Evolutionary conservation across 345 rosid species (phyloP).

Genomic region (Hibiscus tridactylites): DNA sequence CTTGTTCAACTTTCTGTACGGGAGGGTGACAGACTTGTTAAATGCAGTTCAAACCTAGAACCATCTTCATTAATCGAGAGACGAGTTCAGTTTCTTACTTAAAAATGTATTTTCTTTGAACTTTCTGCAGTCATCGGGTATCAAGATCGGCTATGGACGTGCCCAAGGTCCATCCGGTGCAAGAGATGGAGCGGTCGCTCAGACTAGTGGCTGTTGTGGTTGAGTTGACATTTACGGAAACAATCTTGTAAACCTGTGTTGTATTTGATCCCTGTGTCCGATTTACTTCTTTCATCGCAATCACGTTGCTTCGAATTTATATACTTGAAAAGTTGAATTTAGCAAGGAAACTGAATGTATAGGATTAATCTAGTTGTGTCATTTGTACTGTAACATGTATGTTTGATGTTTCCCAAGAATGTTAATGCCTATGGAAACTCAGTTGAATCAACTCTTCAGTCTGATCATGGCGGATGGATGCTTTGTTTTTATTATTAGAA

Average conservation of each 20-base stretch:
- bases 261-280: slow-evolving; percentile 16
- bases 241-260: neutral
- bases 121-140: slow-evolving; percentile 72
- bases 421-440: neutral
- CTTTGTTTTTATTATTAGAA: neutral
- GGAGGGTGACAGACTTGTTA: neutral
- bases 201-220: slow-evolving; percentile 73
- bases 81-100: neutral
- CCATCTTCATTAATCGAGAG: neutral
- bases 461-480: neutral
- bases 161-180: slow-evolving; percentile 63
- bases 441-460: neutral
- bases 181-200: slow-evolving; percentile 72
- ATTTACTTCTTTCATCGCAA: neutral
- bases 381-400: neutral
- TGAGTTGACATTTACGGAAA: slow-evolving; percentile 26
- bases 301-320: slow-evolving; percentile 1
- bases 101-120: slow-evolving; percentile 8
- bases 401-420: neutral
- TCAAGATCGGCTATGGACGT: slow-evolving; percentile 83
- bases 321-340: neutral
- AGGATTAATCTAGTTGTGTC: slow-evolving; percentile 10
- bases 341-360: slow-evolving; percentile 21
- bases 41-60: neutral
- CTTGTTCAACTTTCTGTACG: neutral